Base-by-base conservation (phyloP, 768 basidiomycete species). In the Mycena sanguinolenta region DNA sequence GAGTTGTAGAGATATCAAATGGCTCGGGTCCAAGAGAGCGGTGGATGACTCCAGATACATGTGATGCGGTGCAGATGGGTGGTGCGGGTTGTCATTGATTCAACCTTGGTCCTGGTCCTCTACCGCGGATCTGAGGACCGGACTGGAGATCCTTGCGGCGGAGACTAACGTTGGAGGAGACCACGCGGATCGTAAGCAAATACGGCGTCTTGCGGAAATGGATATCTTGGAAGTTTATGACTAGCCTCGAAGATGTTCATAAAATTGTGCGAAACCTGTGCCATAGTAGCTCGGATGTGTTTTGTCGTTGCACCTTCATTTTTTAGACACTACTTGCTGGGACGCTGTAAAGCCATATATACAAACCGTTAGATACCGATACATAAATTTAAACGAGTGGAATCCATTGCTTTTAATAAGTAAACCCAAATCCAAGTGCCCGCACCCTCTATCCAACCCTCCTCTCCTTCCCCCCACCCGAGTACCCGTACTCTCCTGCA, bases 21-120 rank as follows among this genome's bases (percentile, higher is more conserved):
- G 30, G 17, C 17, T 2, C 60, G 60, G 10, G 46, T 44, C 28
- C 34, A 44, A 49, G 12, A 23, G 30, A 61, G 60, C 32, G 60
- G 21, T 50, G 60, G 60, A 7, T 28, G 60, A 32, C 21, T 61
- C 21, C 46, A 61, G 60, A 16, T 61, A 17, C 60, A 61, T 61
- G 46, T 34, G 28, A 49, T 61, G 46, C 30, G 21, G 19, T 21
- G 60, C 30, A 2, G 60, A 61, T 32, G 44, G 60, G n/a, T 44
- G 60, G 46, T 61, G 60, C 36, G n/a, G n/a, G n/a, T n/a, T n/a
- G n/a, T n/a, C n/a, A n/a, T n/a, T n/a, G 46, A 61, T 50, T 6
- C 46, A n/a, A n/a, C 36, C n/a, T n/a, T n/a, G n/a, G 16, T 61
- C 21, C 50, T 61, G 19, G 9, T 49, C 30, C 50, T 44, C 46